Percentiles rank a stretch among this genome's conserved stretches.
Conservation (phyloP, 177 flowering plant genomes). For the Vitis hybrid region DNA sequence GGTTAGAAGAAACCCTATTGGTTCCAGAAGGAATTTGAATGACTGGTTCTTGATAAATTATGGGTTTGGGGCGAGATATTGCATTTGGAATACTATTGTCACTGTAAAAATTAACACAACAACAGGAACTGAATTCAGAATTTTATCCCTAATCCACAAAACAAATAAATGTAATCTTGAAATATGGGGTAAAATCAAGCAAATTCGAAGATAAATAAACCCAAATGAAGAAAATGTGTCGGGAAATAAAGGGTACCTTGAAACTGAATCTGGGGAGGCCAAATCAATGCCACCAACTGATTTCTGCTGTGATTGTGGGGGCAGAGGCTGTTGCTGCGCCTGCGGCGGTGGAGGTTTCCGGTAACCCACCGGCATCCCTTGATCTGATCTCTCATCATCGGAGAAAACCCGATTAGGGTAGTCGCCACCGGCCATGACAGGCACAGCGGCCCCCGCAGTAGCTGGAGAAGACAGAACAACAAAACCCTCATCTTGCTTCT, state of each 20-base stretch:
- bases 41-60: slow-evolving; percentile 58
- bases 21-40: slow-evolving; percentile 42
- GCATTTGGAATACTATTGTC: slow-evolving; percentile 54
- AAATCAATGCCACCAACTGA: slow-evolving; percentile 41
- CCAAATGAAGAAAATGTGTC: not conserved
- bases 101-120: slow-evolving; percentile 37
- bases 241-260: slow-evolving; percentile 44
- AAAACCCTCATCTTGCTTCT: slow-evolving; percentile 46
- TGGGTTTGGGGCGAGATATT: slow-evolving; percentile 50
- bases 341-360: slow-evolving; percentile 36
- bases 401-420: slow-evolving; percentile 43
- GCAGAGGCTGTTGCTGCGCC: slow-evolving; percentile 18
- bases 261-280: slow-evolving; percentile 67
- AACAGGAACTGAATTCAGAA: slow-evolving; percentile 21
- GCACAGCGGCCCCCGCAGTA: slow-evolving; percentile 18
- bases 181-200: not conserved
- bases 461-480: slow-evolving; percentile 39
- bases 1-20: slow-evolving; percentile 35
- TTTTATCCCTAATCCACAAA: not conserved
- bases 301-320: slow-evolving; percentile 32
- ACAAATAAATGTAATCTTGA: not conserved
- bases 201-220: not conserved
- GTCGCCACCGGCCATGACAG: slow-evolving; percentile 31
- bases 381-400: slow-evolving; percentile 78
- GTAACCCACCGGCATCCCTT: slow-evolving; percentile 40